Evolutionary conservation across 805 yeast species (phyloP), one percentile per base, ranked within the genome.

Genomic region (Pichia paraexigua): DNA sequence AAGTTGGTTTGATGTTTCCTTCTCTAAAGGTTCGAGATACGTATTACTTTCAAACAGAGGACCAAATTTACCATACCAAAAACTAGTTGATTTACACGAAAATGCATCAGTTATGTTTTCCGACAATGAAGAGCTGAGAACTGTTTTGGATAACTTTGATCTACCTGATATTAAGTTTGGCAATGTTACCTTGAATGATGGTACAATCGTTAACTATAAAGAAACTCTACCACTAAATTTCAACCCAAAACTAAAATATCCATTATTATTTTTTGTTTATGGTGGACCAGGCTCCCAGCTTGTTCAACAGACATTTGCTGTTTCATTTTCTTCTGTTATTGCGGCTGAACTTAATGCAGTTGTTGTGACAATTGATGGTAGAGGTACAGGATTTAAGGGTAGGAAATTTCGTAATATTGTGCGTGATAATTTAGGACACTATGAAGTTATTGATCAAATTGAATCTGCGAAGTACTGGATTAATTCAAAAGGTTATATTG

Each of bases 201-300:
- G 69, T 2, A 68, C 78, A 28, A 57, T 65, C 5, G 52, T 63
- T 13, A 87, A 91, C 66, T 78, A 80, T 28, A 75, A 80, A 53
- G 97, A 91, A 65, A 84, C 88, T 6, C 71, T 83, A 43, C 98
- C 98, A 1, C 76, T 83, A 43, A 70, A 75, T 56, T 94, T 94
- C 63, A 77, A 87, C 60, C 60, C 65, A 6, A 60, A 68, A 10
- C 71, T 74, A 60, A 74, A 83, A 64, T 90, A 92, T 64, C 98
- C 98, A 0, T 82, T 94, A 0, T 73, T 94, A 53, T 92, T 94
- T 64, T 90, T 77, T 63, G 90, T 90, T 5, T 94, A 94, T 63
- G 97, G 97, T 22, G 99, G 99, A 0, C 99, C 99, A 10, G 94
- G 90, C 37, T 86, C 96, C 7, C 98, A 94, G 66, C 73, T 79